Evolutionary conservation across 768 basidiomycete species (phyloP), one percentile per base, ranked within the genome.

Genomic region (Rossbeevera mucosa): DNA sequence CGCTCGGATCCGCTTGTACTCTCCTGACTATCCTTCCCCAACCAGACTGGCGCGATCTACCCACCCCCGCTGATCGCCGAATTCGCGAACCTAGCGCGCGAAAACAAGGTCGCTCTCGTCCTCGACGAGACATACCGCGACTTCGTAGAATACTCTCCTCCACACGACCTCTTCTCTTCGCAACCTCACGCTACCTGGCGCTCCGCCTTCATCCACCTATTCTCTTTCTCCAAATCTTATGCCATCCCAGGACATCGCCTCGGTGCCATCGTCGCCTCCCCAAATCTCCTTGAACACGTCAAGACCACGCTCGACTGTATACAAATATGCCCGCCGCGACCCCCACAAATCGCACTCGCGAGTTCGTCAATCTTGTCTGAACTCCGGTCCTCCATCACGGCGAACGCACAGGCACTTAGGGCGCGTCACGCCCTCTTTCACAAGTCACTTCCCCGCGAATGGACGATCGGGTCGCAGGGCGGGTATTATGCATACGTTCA

Each of bases 81-180:
- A 5, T 93, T 91, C 57, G 77, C 79, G 2, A 57, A 71, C 0
- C 77, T 93, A 3, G 86, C 89, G 0, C 69, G 62, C 20, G 70
- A 76, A 47, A 65, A 74, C 24, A 72, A 75, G 1, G 60, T 91
- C 16, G 84, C 88, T 0, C 76, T 93, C 21, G 75, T 93, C 31
- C 45, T 94, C n/a, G 91, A 94, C 67, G 90, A 92, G 69, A 93
- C 91, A 1, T 94, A 94, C 67, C 79, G 90, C 12, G 90, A 93
- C 64, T 91, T 93, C 61, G 71, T 84, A 40, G 66, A 78, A n/a
- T 61, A 68, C 5, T 59, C 59, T 18, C 68, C 72, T n/a, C 82
- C 86, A 0, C 86, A 88, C 61, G 54, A 58, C 29, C 72, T 87
- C 18, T 88, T 88, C 2, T 38, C 64, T 2, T 43, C 48, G 0